A percentile compares a stretch with the other conserved stretches of the same genome.
These are phyloP conservation scores for Paramecium octaurelia DNA, from an alignment of 73 alveolate genomes.

Conservation along the genomic window DNA sequence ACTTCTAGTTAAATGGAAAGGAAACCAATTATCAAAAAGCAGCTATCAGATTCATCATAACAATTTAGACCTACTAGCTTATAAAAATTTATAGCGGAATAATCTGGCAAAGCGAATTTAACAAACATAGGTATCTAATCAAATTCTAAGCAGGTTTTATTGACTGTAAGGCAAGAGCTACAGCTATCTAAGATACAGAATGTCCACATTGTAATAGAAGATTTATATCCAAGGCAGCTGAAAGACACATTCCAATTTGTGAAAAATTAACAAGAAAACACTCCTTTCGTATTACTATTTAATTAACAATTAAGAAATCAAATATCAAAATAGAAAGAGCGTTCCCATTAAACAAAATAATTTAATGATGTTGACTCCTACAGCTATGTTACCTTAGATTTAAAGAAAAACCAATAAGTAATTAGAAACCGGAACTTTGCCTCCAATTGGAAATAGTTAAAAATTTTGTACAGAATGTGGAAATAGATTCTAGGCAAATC, in stretches of 20 bases:
- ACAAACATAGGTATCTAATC: not conserved
- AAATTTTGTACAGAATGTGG: conserved; percentile 44
- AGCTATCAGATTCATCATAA: conserved; percentile 14
- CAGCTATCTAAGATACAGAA: conserved; percentile 16
- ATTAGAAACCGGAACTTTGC: not conserved
- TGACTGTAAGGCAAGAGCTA: conserved; percentile 8
- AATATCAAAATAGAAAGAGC: not conserved
- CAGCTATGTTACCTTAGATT: not conserved
- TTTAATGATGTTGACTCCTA: not conserved
- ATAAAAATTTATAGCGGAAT: not conserved
- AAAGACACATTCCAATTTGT: conserved; percentile 79
- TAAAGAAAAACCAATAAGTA: not conserved
- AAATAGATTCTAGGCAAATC: not conserved
- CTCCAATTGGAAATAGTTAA: not conserved
- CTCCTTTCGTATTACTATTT: not conserved
- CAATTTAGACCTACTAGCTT: conserved; percentile 28
- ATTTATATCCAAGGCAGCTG: conserved; percentile 73
- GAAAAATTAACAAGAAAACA: conserved; percentile 54
- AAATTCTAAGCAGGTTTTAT: not conserved
- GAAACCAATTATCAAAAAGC: not conserved
- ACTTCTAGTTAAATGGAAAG: conserved; percentile 1
- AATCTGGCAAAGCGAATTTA: not conserved
- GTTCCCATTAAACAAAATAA: not conserved
- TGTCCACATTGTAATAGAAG: conserved; percentile 67
- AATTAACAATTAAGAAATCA: not conserved